Evolutionary conservation across 768 basidiomycete genomes (phyloP), one percentile per base, ranked within the genome.

Genomic region (Phlegmacium glaucopus): DNA sequence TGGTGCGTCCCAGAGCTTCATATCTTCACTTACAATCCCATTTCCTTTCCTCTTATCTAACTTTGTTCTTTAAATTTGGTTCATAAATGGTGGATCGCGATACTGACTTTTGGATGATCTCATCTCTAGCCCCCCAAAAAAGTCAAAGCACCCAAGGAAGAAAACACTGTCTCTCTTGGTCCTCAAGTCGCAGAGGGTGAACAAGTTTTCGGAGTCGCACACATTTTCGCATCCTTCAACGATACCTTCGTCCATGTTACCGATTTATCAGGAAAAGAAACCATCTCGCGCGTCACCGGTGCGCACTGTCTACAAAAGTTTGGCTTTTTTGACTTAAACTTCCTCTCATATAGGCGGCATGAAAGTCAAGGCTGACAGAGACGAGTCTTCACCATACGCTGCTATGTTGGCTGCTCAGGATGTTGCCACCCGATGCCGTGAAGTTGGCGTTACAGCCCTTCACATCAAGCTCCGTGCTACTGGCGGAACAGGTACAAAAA

Each of bases 321-420:
- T 11, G 3, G 2, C 4, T 34, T 11, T 34, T 10, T n/a, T 11
- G n/a, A 34, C 10, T 34, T 34, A 3, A 3, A 10, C 22, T 8
- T 29, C 25, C 15, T 37, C 45, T 46, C 28, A 50, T 22, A 22
- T 22, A 90, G 91, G 92, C 69, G 96, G 96, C 51, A 98, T 98
- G 96, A 98, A 98, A 78, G 96, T 99, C 74, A 99, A 98, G 79
- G 96, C 95, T 10, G 96, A 99, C 73, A 89, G 96, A 72, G 96
- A 99, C 75, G 96, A 99, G 75, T 97, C 94, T 35, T 97, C 94
- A 17, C 91, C 90, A 13, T 91, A 96, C 65, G 92, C 94, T 43
- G 93, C 94, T 67, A 95, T 96, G 94, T 78, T 98, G 68, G 95
- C 95, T 46, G 94, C 95, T 36, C 95, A 98, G 76, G 95, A 98